phyloP scores from a whole-genome alignment of 2,329 filamentous ascomycete species.

The Didymella exigua region DNA sequence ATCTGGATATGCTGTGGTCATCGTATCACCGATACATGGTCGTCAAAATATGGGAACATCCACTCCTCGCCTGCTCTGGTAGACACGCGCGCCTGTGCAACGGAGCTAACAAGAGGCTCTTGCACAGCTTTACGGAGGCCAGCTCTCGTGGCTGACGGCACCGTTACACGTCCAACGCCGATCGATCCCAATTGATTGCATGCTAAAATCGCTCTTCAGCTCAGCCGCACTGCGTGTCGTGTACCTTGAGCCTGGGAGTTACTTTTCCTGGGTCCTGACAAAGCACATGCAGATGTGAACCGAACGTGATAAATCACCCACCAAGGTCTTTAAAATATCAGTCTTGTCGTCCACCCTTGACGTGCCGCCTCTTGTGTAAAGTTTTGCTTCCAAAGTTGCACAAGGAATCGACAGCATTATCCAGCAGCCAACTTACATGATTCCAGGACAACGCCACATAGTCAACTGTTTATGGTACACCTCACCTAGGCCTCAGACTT shows the following conservation, averaged over 20 bases:
- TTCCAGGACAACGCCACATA: too few relatives aligned
- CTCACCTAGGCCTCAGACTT: too few relatives aligned
- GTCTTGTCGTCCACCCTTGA: not conserved
- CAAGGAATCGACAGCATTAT: too few relatives aligned
- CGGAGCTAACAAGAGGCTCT: not conserved
- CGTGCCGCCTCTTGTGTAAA: not conserved
- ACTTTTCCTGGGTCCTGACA: not conserved
- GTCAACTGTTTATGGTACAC: too few relatives aligned
- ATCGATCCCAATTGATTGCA: not conserved
- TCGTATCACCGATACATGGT: not conserved
- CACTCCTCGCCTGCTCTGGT: not conserved
- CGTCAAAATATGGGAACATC: not conserved
- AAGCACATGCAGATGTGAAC: not conserved
- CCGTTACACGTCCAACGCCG: constrained; percentile 2
- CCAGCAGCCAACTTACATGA: too few relatives aligned
- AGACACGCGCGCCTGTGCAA: not conserved
- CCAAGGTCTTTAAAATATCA: not conserved
- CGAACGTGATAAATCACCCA: not conserved
- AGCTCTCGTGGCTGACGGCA: constrained; percentile 1
- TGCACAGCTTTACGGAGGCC: not conserved
- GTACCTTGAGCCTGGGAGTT: not conserved
- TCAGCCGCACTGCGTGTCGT: constrained; percentile 6
- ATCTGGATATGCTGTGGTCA: not conserved
- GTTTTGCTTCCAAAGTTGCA: too few relatives aligned
- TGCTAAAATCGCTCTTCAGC: not conserved